phyloP scores from a whole-genome alignment of 345 rosid genomes.

The Physaria fendleri region DNA sequence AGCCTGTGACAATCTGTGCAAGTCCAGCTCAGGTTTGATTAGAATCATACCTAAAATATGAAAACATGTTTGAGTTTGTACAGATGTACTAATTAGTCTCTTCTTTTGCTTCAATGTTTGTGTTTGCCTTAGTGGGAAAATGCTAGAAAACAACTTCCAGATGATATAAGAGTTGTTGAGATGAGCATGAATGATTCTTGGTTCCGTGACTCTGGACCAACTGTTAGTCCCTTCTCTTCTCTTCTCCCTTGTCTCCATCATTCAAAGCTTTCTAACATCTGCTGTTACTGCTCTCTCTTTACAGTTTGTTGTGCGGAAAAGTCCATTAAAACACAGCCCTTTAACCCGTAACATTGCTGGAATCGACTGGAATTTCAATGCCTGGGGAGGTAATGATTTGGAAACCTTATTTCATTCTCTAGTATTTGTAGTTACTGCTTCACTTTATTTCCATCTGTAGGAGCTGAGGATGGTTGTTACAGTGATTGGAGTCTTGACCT shows the following conservation, averaged over 20 bases:
- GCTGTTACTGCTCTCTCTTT: not conserved
- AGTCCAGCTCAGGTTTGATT: conserved; percentile 65
- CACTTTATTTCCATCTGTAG: conserved; percentile 29
- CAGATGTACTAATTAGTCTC: not conserved
- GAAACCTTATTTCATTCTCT: not conserved
- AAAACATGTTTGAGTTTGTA: not conserved
- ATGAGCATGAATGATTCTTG: conserved; percentile 95
- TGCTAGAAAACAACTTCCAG: conserved; percentile 71
- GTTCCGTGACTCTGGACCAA: conserved; percentile 96
- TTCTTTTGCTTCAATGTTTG: not conserved
- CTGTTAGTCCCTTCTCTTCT: conserved; percentile 52
- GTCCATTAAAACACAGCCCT: conserved; percentile 16
- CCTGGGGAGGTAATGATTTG: conserved; percentile 69
- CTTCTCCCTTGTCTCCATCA: not conserved
- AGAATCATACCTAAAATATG: not conserved
- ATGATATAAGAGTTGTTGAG: conserved; percentile 69
- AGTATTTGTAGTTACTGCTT: not conserved
- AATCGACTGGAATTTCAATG: conserved; percentile 83
- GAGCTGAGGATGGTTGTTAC: conserved; percentile 82
- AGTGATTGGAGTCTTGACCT: conserved; percentile 84
- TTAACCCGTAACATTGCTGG: conserved; percentile 57
- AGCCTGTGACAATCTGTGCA: conserved; percentile 88
- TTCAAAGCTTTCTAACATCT: not conserved
- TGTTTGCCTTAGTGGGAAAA: conserved; percentile 59
- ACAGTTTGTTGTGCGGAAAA: conserved; percentile 57